A percentile compares a stretch with the other conserved stretches of the same genome.
These are phyloP conservation scores for Cladosporium sp. DNA, from an alignment of 2,329 filamentous ascomycete species.

Conservation along the genomic window DNA sequence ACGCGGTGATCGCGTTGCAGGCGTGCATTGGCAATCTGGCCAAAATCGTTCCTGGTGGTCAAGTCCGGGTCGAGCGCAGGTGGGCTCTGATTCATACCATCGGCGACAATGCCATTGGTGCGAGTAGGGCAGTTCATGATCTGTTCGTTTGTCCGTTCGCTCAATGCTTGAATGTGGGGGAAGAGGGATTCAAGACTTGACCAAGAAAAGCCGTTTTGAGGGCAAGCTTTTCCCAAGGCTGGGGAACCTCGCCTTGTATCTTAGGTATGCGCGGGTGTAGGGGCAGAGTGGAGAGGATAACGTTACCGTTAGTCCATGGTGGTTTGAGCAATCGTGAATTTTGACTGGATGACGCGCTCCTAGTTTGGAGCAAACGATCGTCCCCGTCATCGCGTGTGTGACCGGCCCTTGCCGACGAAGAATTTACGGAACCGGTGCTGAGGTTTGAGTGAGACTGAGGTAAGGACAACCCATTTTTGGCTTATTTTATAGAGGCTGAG, in stretches of 20 bases:
- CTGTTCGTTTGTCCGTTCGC: not conserved
- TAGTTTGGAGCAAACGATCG: not conserved
- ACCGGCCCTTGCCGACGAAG: slow-evolving; percentile 1
- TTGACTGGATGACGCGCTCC: slow-evolving; percentile 2
- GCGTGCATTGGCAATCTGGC: slow-evolving; percentile 55
- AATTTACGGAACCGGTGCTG: not conserved
- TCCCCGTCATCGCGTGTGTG: not conserved
- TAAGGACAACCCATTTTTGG: no score
- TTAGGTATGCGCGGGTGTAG: not conserved
- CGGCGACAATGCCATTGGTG: slow-evolving; percentile 50
- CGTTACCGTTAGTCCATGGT: not conserved
- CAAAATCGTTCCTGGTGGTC: slow-evolving; percentile 59
- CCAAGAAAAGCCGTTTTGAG: slow-evolving; percentile 4
- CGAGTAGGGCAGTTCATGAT: slow-evolving; percentile 63
- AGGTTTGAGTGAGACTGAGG: no score
- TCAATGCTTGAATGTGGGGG: not conserved
- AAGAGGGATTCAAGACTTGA: not conserved
- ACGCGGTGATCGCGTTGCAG: slow-evolving; percentile 43
- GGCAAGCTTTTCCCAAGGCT: slow-evolving; percentile 12
- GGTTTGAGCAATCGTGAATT: not conserved
- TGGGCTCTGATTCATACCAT: slow-evolving; percentile 60
- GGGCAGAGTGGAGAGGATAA: not conserved
- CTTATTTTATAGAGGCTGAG: no score
- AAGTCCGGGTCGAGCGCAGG: slow-evolving; percentile 53
- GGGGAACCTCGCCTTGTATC: slow-evolving; percentile 6